Base-by-base conservation (phyloP, 1,284 basidiomycete genomes). In the Schizophyllum commune region DNA sequence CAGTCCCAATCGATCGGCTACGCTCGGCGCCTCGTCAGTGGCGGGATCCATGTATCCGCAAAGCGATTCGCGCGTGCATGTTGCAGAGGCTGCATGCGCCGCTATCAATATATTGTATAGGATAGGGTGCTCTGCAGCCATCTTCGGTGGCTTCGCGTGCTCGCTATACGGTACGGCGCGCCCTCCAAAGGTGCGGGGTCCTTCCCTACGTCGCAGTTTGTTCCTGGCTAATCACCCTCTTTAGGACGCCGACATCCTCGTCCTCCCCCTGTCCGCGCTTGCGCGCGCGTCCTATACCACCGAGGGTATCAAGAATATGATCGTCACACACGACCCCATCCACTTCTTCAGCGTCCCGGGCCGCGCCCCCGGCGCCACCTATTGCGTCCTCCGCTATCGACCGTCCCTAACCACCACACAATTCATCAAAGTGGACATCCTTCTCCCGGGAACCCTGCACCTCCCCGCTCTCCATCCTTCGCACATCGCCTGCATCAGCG, bases 161-260 rank as follows among this genome's bases (percentile, higher is more conserved):
- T 63, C 63, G 52, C 57, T 68, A 32, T 69, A 70, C 55, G 71
- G 70, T 21, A 69, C 61, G 53, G 39, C 60, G 5, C 54, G 71
- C 4, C 61, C 63, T 1, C 71, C 71, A 19, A 66, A 69, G 47
- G 71, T 72, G 53, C 55, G 68, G 61, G 6, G 5, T 58, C 32
- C 8, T 32, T 59, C 5, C 20, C 11, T 52, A 55, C 4, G 32
- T 17, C 7, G 27, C 6, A 8, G 11, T 19, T 19, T 11, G 33
- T 27, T n/a, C n/a, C n/a, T n/a, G n/a, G 52, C 51, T 5, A 59
- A 58, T 47, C 22, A 9, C 6, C 52, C 11, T 53, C 4, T 39
- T 56, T 66, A 83, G 82, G 82, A 84, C 65, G 73, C 82, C 11
- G 83, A 84, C 64, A 68, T 83, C 17, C 72, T 83, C 19, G 76